Percentiles rank a stretch among this genome's conserved stretches.
Conservation (phyloP, 345 rosid species). For the Gossypium thurberi region DNA sequence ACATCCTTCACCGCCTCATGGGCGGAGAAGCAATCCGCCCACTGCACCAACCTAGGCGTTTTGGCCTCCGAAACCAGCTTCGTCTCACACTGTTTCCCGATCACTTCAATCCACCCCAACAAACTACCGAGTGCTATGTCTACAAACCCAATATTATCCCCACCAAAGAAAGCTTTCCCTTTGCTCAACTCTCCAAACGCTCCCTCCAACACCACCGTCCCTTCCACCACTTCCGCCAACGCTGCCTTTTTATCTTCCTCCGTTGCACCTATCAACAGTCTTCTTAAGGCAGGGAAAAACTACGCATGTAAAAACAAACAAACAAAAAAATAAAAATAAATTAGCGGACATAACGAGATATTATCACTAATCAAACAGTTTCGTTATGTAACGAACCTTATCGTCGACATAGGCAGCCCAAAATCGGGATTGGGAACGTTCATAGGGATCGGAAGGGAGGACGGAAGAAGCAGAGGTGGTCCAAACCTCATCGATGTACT, state of each 20-base stretch:
- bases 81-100: constrained; percentile 25
- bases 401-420: constrained; percentile 69
- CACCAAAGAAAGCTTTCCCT: constrained; percentile 6
- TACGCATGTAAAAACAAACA: background rate
- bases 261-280: constrained; percentile 14
- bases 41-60: constrained; percentile 38
- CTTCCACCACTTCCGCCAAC: constrained; percentile 26
- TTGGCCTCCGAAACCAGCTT: constrained; percentile 35
- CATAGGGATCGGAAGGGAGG: constrained; percentile 15
- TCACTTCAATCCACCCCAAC: constrained; percentile 45
- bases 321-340: background rate
- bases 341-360: background rate
- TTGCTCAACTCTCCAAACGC: constrained; percentile 34
- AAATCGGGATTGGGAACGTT: constrained; percentile 59
- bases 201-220: constrained; percentile 38
- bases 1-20: constrained; percentile 50
- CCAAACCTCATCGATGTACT: constrained; percentile 65
- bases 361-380: too few relatives aligned
- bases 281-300: constrained; percentile 41
- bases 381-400: constrained; percentile 29
- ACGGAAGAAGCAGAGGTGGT: constrained; percentile 10
- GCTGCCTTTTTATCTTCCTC: constrained; percentile 33
- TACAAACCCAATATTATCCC: constrained; percentile 55
- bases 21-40: constrained; percentile 46
- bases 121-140: constrained; percentile 59